Base-by-base conservation (phyloP, 2,329 filamentous ascomycete genomes). In the Aspergillus sp. region DNA sequence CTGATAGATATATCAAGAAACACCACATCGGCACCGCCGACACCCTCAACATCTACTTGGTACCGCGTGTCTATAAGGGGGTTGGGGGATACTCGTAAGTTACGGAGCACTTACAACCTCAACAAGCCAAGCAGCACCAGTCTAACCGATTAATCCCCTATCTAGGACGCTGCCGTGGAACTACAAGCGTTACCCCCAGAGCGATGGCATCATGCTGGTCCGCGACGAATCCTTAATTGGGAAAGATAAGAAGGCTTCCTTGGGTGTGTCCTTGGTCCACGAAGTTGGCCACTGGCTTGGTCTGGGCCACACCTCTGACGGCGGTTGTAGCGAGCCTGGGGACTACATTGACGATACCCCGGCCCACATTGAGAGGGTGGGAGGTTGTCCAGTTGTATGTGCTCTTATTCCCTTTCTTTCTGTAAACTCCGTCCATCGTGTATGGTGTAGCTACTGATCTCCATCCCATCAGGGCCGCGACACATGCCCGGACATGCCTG, bases 271-370 rank as follows among this genome's bases (percentile, higher is more conserved):
- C 4, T 15, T n/a, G n/a, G 44, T 48, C 44, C 44, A 48, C n/a
- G 44, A 48, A 48, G 44, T 48, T 18, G 44, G 44, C 44, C 44
- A 48, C 44, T 48, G 44, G 26, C 44, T 48, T n/a, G 18, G 24
- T 12, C 44, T 48, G 15, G 2, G 7, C 15, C 44, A 36, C 15
- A 48, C 44, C n/a, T 48, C 36, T 17, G 1, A 18, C 0, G 9
- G 26, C 3, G 44, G 44, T 3, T 48, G 44, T 18, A 18, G 0
- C n/a, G 44, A 17, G 4, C 15, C 44, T 7, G 44, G 44, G 5
- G 44, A 48, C 18, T 22, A 36, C 17, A 2, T 48, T 12, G 12
- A 12, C 8, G 44, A 48, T 13, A 48, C 44, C 5, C 44, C 44
- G 7, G 44, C 44, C 13, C 26, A 48, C 12, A 17, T 1, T 32